These are phyloP conservation scores for Camelina hispida DNA, from an alignment of 345 rosid species.

Conservation along the genomic window DNA sequence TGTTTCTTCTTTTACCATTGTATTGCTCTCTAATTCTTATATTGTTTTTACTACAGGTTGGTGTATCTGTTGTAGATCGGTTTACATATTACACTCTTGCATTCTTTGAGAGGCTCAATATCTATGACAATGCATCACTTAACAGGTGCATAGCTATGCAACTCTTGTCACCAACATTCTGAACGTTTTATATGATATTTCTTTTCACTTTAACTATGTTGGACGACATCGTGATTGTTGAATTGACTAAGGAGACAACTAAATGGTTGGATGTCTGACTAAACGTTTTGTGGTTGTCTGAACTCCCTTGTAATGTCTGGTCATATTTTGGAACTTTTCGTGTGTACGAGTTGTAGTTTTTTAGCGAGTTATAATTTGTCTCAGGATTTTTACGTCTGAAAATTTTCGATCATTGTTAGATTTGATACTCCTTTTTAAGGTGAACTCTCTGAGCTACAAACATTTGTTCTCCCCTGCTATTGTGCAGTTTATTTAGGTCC, in stretches of 20 bases:
- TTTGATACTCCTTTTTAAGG: background rate
- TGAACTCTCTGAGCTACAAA: constrained; percentile 28
- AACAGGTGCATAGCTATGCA: constrained; percentile 62
- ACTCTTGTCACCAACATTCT: constrained; percentile 19
- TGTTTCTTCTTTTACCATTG: constrained; percentile 17
- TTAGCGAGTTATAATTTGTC: background rate
- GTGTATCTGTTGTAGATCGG: constrained; percentile 95
- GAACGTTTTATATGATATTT: background rate
- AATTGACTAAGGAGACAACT: constrained; percentile 1
- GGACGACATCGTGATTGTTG: background rate
- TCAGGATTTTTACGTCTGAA: background rate
- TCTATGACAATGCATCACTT: constrained; percentile 89
- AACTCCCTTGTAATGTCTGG: background rate
- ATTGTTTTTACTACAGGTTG: constrained; percentile 61
- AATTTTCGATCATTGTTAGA: constrained; percentile 13
- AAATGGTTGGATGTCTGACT: constrained; percentile 6
- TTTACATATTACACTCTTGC: constrained; percentile 94
- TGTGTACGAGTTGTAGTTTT: constrained; percentile 4
- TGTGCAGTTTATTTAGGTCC: constrained; percentile 83
- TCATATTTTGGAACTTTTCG: constrained; percentile 3
- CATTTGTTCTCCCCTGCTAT: constrained; percentile 18
- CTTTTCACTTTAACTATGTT: background rate
- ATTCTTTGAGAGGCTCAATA: constrained; percentile 88
- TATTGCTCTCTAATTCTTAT: constrained; percentile 6
- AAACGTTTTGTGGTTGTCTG: constrained; percentile 9